Base-by-base conservation (phyloP, 805 yeast genomes). In the Isabelozyma heimii region DNA sequence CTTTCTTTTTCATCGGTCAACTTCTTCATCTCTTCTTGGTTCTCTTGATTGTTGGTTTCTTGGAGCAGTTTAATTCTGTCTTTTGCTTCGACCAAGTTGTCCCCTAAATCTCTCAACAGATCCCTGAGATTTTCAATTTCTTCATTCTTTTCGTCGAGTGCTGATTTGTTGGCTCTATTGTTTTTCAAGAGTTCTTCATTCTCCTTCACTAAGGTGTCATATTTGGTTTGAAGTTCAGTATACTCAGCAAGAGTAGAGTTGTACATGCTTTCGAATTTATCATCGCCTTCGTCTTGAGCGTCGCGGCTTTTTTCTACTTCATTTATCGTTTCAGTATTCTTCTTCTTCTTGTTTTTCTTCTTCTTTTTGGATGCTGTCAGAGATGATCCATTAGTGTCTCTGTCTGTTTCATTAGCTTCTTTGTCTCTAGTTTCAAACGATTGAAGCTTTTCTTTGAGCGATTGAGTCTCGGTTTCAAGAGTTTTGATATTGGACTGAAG, bases 51-150 rank as follows among this genome's bases (percentile, higher is more conserved):
- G 40, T n/a, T 33, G 26, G 37, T 15, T 37, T 35, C 33, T 42
- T 43, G n/a, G 27, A 42, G 43, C 4, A 59, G 62, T 55, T 85
- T 84, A 16, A 84, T 45, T 47, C 80, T 69, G 42, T 86, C 89
- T 53, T 79, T 82, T 0, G 90, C 81, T 5, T 80, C 77, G 1
- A 91, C 95, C 7, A 91, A 72, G 44, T 89, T 95, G 58, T 87
- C 81, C 1, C 97, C 97, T 26, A 91, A 76, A 48, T 80, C 83
- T 53, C 78, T 78, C 47, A 91, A 63, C 89, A 86, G 88, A 49
- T 90, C 97, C 58, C 84, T 80, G 45, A 87, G 73, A 46, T 74
- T 77, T 43, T 83, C 90, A 14, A 90, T 69, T 58, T 91, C 96
- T 47, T 82, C 87, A 10, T 60, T 49, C 51, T 83, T 82, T 8